phyloP scores from a whole-genome alignment of 305 asterid species.

The Fraxinus sp. region DNA sequence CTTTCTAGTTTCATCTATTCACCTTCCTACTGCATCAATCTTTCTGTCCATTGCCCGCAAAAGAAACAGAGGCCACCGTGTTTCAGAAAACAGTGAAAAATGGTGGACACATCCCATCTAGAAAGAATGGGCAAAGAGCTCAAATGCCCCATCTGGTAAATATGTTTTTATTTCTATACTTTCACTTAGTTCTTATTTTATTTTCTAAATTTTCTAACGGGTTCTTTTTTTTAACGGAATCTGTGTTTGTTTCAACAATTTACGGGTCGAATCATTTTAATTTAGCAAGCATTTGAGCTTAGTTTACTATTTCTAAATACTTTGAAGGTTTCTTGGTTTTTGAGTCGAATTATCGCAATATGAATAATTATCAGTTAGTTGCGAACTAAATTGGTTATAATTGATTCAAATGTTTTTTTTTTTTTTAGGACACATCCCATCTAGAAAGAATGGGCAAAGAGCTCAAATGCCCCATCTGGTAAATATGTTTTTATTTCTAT shows the following conservation, averaged over 20 bases:
- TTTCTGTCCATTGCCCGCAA: background rate
- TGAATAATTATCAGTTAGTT: background rate
- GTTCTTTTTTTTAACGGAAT: background rate
- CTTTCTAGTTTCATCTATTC: slow-evolving; percentile 7
- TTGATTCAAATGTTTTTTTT: background rate
- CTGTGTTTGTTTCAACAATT: background rate
- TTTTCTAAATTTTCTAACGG: background rate
- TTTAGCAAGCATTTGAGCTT: background rate
- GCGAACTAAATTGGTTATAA: background rate
- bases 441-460: slow-evolving; percentile 95
- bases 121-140: slow-evolving; percentile 98
- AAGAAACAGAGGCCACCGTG: background rate
- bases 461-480: slow-evolving; percentile 98
- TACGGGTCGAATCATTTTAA: background rate
- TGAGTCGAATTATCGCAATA: background rate
- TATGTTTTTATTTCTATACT: background rate
- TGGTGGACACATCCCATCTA: slow-evolving; percentile 73
- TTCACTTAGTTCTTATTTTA: background rate
- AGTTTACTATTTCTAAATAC: background rate
- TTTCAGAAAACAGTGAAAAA: slow-evolving; percentile 10
- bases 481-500: background rate
- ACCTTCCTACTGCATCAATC: background rate
- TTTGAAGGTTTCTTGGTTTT: background rate
- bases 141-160: slow-evolving; percentile 93
- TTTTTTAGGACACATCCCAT: slow-evolving; percentile 62